Conservation (phyloP, 768 basidiomycete genomes). For the Pleurotus tuber-regium region DNA sequence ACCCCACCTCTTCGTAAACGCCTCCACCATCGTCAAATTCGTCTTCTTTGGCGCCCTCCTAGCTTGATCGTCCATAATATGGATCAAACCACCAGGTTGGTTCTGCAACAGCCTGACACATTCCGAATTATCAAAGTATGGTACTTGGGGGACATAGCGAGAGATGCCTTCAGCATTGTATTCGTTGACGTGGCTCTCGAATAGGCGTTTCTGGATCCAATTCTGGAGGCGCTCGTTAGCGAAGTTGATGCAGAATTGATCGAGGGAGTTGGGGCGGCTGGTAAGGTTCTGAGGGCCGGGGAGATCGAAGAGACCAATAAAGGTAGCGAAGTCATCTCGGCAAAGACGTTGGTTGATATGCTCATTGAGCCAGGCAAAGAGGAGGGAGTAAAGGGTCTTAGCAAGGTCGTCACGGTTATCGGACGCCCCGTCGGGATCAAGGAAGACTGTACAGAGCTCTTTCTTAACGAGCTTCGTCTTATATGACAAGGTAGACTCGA, state of each 20-base stretch:
- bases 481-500: slow-evolving; percentile 85
- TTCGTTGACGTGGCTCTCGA: slow-evolving; percentile 80
- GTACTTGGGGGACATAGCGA: slow-evolving; percentile 61
- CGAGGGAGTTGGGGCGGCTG: slow-evolving; percentile 85
- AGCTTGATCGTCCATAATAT: slow-evolving; percentile 98
- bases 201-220: slow-evolving; percentile 77
- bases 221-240: slow-evolving; percentile 90
- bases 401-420: slow-evolving; percentile 94
- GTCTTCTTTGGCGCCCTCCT: slow-evolving; percentile 85
- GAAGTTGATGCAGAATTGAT: slow-evolving; percentile 96
- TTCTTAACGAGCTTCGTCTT: slow-evolving; percentile 92
- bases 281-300: slow-evolving; percentile 92
- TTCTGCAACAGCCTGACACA: slow-evolving; percentile 85
- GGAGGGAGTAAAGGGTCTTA: slow-evolving; percentile 87
- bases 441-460: slow-evolving; percentile 95
- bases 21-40: slow-evolving; percentile 91
- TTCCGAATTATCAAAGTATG: slow-evolving; percentile 90
- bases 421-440: slow-evolving; percentile 91
- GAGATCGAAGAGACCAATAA: slow-evolving; percentile 92
- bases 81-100: slow-evolving; percentile 85
- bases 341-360: slow-evolving; percentile 94
- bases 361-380: slow-evolving; percentile 97
- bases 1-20: slow-evolving; percentile 91
- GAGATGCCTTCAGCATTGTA: slow-evolving; percentile 82
- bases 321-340: slow-evolving; percentile 88